Evolutionary conservation across 257 asterid species (phyloP).

Genomic region (Nicotiana undulata): DNA sequence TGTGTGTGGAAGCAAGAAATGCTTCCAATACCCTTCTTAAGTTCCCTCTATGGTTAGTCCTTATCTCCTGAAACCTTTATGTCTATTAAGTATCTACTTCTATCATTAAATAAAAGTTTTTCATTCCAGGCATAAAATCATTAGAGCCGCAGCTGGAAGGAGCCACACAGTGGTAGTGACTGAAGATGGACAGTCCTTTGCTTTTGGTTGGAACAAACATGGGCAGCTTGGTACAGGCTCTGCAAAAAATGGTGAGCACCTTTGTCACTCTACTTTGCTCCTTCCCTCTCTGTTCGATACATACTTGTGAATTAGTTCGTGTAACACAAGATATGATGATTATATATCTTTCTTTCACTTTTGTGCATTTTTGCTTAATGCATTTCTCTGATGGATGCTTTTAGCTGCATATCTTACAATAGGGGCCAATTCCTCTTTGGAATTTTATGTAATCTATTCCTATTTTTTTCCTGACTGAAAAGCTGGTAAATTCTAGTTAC

Average conservation of each 20-base stretch:
- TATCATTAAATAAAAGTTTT: neutral
- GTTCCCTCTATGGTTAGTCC: neutral
- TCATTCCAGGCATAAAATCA: constrained; percentile 52
- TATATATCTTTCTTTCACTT: neutral
- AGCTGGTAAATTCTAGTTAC: too few relatives aligned
- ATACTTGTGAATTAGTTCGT: too few relatives aligned
- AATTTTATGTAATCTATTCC: too few relatives aligned
- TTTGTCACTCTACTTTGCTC: neutral
- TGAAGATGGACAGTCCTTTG: constrained; percentile 62
- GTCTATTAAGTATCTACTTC: neutral
- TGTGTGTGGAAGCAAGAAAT: neutral
- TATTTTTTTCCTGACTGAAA: too few relatives aligned
- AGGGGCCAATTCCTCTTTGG: too few relatives aligned
- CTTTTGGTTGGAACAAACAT: constrained; percentile 96
- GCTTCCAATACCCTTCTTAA: neutral
- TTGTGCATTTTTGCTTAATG: too few relatives aligned
- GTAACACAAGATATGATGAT: too few relatives aligned
- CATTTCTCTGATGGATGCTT: too few relatives aligned
- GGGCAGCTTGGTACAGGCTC: constrained; percentile 95
- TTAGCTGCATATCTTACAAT: too few relatives aligned
- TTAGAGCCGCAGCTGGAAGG: constrained; percentile 78
- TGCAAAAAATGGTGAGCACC: constrained; percentile 55
- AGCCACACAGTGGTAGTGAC: constrained; percentile 83
- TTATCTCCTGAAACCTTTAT: neutral
- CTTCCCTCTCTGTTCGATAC: neutral